Conservation (phyloP, 805 yeast species). For the Maudiozyma saulgeensis region DNA sequence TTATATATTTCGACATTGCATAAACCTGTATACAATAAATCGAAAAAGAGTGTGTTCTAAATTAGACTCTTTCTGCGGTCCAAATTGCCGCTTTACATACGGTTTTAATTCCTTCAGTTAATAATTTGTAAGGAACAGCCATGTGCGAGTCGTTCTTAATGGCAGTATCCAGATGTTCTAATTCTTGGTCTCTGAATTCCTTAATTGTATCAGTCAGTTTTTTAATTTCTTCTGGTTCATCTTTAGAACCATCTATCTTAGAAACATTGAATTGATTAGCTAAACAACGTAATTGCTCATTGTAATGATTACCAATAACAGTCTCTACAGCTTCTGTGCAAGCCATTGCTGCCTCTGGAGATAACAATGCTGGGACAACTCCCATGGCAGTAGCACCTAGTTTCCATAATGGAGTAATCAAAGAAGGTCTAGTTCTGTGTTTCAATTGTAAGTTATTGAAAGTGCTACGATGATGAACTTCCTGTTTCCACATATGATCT, state of each 20-base stretch:
- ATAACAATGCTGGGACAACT: constrained; percentile 69
- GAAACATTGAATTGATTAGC: constrained; percentile 52
- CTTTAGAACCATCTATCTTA: constrained; percentile 23
- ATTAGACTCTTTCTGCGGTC: constrained; percentile 75
- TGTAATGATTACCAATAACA: constrained; percentile 93
- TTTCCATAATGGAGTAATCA: constrained; percentile 90
- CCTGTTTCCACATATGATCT: constrained; percentile 98
- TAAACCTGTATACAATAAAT: not conserved
- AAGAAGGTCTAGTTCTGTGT: constrained; percentile 81
- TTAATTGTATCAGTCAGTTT: constrained; percentile 54
- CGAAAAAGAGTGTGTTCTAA: not conserved
- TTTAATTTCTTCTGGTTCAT: constrained; percentile 41
- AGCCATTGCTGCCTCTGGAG: constrained; percentile 98
- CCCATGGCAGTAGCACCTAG: constrained; percentile 84
- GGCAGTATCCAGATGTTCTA: constrained; percentile 93
- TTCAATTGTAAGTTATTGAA: constrained; percentile 68
- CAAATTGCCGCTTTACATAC: constrained; percentile 84
- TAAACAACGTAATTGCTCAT: constrained; percentile 73
- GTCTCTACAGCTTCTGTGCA: constrained; percentile 99
- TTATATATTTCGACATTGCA: too few species aligned
- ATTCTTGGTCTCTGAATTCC: constrained; percentile 83
- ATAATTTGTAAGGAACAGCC: constrained; percentile 83
- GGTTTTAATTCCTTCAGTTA: constrained; percentile 78
- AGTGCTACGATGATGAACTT: constrained; percentile 78
- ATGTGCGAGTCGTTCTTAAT: constrained; percentile 82